Percentiles rank a stretch among this genome's conserved stretches.
Conservation (phyloP, 805 yeast genomes). For the Sugiyamaella boreocaroliniensis region DNA sequence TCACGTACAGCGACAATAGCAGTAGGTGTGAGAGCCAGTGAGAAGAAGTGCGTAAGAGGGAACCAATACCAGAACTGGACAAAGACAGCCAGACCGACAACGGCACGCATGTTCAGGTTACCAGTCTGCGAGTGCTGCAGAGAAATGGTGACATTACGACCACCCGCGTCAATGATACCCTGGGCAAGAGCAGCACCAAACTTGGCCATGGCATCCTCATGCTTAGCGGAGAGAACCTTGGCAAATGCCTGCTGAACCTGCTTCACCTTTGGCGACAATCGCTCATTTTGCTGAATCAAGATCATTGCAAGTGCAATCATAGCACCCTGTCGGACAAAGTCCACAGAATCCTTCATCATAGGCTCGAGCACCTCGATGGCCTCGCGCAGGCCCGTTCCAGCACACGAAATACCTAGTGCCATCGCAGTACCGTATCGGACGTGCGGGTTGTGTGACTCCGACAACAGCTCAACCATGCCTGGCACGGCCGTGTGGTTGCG, state of each 20-base stretch:
- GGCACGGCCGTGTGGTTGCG: slow-evolving; percentile 93
- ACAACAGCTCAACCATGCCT: slow-evolving; percentile 82
- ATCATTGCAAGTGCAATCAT: slow-evolving; percentile 88
- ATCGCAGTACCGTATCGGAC: slow-evolving; percentile 97
- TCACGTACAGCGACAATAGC: slow-evolving; percentile 78
- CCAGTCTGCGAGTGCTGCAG: slow-evolving; percentile 84
- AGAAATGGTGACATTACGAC: slow-evolving; percentile 91
- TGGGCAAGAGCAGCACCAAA: slow-evolving; percentile 96
- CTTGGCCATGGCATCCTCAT: slow-evolving; percentile 94
- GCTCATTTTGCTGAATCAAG: slow-evolving; percentile 79
- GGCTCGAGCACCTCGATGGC: slow-evolving; percentile 93
- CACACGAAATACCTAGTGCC: slow-evolving; percentile 96
- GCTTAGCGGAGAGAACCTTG: slow-evolving; percentile 73
- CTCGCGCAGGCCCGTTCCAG: slow-evolving; percentile 81
- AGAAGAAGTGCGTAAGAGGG: slow-evolving; percentile 89
- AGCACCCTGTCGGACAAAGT: slow-evolving; percentile 97
- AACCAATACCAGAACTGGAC: slow-evolving; percentile 98
- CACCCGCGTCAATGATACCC: slow-evolving; percentile 98
- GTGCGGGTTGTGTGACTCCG: slow-evolving; percentile 95
- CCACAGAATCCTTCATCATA: slow-evolving; percentile 86
- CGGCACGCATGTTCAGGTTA: slow-evolving; percentile 81
- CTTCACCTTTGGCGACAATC: slow-evolving; percentile 70
- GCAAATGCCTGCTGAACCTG: slow-evolving; percentile 68
- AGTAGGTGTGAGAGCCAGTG: slow-evolving; percentile 89
- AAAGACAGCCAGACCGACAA: slow-evolving; percentile 86